Conservation (phyloP, 2,329 filamentous ascomycete species). For the Madurella mycetomatis region DNA sequence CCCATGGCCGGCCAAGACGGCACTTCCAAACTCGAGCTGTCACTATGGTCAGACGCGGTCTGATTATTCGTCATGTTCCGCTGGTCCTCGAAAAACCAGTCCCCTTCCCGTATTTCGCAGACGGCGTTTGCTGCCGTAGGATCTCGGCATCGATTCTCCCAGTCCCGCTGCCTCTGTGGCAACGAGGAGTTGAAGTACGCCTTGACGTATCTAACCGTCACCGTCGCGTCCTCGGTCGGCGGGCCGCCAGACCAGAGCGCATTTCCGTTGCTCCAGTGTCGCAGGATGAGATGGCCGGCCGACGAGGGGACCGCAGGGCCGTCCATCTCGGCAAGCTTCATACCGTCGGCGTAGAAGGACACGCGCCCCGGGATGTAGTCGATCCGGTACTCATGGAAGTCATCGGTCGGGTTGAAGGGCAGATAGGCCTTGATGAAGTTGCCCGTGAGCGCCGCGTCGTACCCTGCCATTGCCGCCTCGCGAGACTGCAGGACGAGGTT, state of each 20-base stretch:
- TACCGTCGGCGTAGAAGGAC: slow-evolving; percentile 64
- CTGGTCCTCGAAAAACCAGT: slow-evolving; percentile 47
- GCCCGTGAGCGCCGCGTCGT: slow-evolving; percentile 56
- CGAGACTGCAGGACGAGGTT: slow-evolving; percentile 73
- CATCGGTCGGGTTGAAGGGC: slow-evolving; percentile 60
- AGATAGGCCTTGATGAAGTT: slow-evolving; percentile 56
- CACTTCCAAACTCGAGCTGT: not conserved
- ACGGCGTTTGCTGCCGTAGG: slow-evolving; percentile 35
- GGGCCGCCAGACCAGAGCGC: slow-evolving; percentile 66
- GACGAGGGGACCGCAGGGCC: slow-evolving; percentile 54
- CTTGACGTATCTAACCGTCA: slow-evolving; percentile 67
- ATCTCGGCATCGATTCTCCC: slow-evolving; percentile 39
- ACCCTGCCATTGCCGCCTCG: slow-evolving; percentile 53
- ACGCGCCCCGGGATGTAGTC: slow-evolving; percentile 64
- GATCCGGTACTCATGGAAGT: slow-evolving; percentile 75
- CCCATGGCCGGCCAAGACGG: not conserved
- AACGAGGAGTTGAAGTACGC: slow-evolving; percentile 73
- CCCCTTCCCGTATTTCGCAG: slow-evolving; percentile 48
- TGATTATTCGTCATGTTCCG: slow-evolving; percentile 46
- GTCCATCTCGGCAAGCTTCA: slow-evolving; percentile 51
- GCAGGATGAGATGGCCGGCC: slow-evolving; percentile 64
- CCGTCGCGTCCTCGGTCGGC: slow-evolving; percentile 55
- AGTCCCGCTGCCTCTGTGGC: slow-evolving; percentile 36
- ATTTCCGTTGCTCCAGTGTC: slow-evolving; percentile 77
- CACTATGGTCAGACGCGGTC: slow-evolving; percentile 32